Evolutionary conservation across 2,329 filamentous ascomycete species (phyloP).

Genomic region (Ophiostoma himal-ulmi): DNA sequence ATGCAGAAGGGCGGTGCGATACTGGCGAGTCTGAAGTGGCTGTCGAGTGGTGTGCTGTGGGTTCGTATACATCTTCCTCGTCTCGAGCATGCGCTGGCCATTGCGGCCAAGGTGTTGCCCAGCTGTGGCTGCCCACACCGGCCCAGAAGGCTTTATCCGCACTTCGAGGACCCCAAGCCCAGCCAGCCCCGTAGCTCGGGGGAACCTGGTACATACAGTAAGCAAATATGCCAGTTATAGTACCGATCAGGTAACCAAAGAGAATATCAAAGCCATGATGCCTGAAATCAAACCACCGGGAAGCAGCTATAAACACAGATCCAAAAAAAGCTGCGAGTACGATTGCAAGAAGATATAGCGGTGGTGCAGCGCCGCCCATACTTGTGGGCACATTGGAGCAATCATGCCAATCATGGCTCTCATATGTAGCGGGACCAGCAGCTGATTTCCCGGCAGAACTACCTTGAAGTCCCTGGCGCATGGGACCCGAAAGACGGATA

Average conservation of each 20-base stretch:
- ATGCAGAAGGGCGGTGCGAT: neutral
- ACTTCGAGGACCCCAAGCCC: constrained; percentile 80
- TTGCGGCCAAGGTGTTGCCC: constrained; percentile 34
- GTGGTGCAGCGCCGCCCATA: constrained; percentile 73
- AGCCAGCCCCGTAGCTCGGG: constrained; percentile 70
- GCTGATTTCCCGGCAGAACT: neutral
- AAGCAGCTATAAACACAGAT: constrained; percentile 76
- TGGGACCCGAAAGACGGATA: constrained; percentile 29
- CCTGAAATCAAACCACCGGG: constrained; percentile 80
- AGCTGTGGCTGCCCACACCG: constrained; percentile 58
- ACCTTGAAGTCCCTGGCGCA: neutral
- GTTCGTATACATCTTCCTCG: constrained; percentile 30
- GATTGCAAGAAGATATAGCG: constrained; percentile 68
- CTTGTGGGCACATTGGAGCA: constrained; percentile 49
- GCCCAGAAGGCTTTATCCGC: constrained; percentile 66
- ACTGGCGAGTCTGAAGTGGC: neutral
- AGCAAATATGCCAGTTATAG: constrained; percentile 62
- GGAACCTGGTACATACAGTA: constrained; percentile 86
- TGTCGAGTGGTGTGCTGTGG: neutral
- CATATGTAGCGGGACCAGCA: constrained; percentile 21
- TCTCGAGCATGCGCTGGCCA: constrained; percentile 23
- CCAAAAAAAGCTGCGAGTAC: constrained; percentile 65
- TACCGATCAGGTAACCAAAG: constrained; percentile 74
- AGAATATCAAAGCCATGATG: constrained; percentile 93
- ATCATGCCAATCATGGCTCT: constrained; percentile 13